phyloP scores from a whole-genome alignment of 2,329 filamentous ascomycete genomes.

The Fusarium illudens region DNA sequence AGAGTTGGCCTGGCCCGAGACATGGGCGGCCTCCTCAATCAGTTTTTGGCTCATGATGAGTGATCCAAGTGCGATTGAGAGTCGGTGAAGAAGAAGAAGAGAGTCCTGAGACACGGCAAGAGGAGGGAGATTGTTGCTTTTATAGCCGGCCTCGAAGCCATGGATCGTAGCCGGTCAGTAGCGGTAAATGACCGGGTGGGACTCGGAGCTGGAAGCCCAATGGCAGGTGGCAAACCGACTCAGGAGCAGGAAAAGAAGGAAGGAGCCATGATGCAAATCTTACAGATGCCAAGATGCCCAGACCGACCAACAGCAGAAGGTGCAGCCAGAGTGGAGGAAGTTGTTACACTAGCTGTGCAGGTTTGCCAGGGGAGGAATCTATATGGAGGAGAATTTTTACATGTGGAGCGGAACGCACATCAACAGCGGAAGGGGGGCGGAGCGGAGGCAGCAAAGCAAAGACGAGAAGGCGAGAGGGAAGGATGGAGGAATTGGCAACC shows the following conservation, averaged over 20 bases:
- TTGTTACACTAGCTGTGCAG: background rate
- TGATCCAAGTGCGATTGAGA: background rate
- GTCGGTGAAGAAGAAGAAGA: background rate
- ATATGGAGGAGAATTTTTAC: constrained; percentile 20
- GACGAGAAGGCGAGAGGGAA: background rate
- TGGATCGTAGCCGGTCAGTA: background rate
- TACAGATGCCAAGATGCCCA: constrained; percentile 30
- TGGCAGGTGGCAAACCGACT: background rate
- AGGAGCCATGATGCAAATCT: background rate
- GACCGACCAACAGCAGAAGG: background rate
- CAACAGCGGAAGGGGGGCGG: background rate
- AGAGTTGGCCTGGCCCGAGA: constrained; percentile 37
- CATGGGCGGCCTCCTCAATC: constrained; percentile 20
- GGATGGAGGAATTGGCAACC: background rate
- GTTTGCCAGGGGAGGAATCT: background rate
- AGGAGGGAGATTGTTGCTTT: background rate
- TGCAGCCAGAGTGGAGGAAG: constrained; percentile 3
- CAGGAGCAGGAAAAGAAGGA: background rate
- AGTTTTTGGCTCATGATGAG: constrained; percentile 25
- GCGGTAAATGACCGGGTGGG: background rate
- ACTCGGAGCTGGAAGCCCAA: background rate
- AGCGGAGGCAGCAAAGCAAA: background rate
- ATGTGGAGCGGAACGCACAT: constrained; percentile 10
- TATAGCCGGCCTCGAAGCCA: constrained; percentile 2
- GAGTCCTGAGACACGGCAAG: fast-evolving